A percentile compares a stretch with the other conserved stretches of the same genome.
Evolutionary conservation across 768 basidiomycete genomes (phyloP).

Genomic region (Lactarius indigo): DNA sequence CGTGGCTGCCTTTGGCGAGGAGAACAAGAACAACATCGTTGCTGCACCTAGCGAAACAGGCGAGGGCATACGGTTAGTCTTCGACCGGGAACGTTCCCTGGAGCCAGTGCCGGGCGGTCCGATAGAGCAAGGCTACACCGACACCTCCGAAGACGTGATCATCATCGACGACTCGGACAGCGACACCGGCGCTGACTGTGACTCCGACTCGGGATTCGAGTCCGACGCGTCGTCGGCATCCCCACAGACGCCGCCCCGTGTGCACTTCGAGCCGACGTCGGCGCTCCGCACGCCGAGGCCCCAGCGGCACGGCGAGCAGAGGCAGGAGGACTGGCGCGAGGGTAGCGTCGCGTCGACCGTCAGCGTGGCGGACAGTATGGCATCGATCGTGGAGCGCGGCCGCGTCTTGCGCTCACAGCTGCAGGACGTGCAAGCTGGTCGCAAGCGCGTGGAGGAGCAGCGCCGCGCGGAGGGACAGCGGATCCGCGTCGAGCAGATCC

Average conservation of each 20-base stretch:
- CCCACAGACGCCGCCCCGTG: background rate
- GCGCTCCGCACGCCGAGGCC: background rate
- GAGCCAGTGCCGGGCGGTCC: background rate
- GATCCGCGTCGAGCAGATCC: background rate
- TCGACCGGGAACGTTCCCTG: conserved; percentile 11
- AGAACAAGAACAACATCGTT: conserved; percentile 5
- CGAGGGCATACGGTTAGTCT: background rate
- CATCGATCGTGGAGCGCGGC: background rate
- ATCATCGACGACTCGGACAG: background rate
- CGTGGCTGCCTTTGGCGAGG: conserved; percentile 7
- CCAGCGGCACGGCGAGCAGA: background rate
- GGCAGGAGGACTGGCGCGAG: background rate
- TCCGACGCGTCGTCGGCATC: background rate
- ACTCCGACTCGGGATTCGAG: background rate
- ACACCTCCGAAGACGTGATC: background rate
- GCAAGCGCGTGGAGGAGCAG: background rate
- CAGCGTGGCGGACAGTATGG: conserved; percentile 7
- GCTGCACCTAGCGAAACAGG: conserved; percentile 8
- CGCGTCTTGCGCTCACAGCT: background rate
- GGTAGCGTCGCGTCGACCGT: background rate
- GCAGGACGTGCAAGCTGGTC: background rate
- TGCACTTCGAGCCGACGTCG: background rate
- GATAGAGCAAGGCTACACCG: background rate
- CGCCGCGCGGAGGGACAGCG: background rate
- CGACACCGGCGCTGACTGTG: background rate